Evolutionary conservation across 306 rosid species (phyloP).

Genomic region (Sechiopsis laciniata): DNA sequence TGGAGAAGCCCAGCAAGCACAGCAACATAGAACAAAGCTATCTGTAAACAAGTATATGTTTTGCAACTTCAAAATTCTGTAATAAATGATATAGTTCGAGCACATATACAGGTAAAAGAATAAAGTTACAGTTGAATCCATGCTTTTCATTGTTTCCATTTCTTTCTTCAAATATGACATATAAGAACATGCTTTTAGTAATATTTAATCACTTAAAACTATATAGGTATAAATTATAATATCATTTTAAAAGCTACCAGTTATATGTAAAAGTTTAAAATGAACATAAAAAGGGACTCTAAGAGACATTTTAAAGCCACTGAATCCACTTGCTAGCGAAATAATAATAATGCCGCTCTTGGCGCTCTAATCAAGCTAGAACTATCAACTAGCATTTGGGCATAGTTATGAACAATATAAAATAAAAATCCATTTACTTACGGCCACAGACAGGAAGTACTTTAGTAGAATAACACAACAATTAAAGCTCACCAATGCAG

Average conservation of each 20-base stretch:
- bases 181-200: neutral
- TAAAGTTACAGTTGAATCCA: neutral
- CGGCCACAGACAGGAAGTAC: neutral
- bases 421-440: neutral
- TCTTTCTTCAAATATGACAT: neutral
- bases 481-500: conserved; percentile 59
- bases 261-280: neutral
- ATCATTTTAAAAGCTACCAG: too few species aligned
- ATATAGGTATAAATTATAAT: too few species aligned
- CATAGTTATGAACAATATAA: neutral
- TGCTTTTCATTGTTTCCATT: neutral
- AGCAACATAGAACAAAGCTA: conserved; percentile 81
- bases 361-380: conserved; percentile 3
- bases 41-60: conserved; percentile 48
- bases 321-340: neutral
- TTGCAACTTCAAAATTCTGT: conserved; percentile 2
- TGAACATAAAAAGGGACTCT: neutral
- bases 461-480: neutral
- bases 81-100: conserved; percentile 10
- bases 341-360: neutral
- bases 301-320: neutral
- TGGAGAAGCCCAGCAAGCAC: conserved; percentile 84
- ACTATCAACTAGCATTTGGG: neutral
- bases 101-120: neutral
- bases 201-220: too few species aligned